Base-by-base conservation (phyloP, 805 yeast genomes). In the Ogataea trehaloabstinens region DNA sequence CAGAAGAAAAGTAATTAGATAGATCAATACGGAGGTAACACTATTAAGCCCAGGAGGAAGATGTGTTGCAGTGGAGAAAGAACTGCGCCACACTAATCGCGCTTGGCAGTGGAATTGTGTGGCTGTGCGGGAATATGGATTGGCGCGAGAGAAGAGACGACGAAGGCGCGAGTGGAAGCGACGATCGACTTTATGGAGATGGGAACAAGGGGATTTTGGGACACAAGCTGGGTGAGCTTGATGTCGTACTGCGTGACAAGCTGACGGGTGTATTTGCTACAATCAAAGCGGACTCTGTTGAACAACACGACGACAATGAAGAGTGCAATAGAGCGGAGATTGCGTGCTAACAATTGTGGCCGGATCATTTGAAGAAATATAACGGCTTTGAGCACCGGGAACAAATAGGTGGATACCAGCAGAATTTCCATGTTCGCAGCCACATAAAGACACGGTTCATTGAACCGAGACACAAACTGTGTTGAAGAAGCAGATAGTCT, bases 241-340 rank as follows among this genome's bases (percentile, higher is more conserved):
- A 57, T 49, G 41, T 79, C 75, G 48, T 72, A 70, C 37, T 71
- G 71, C 11, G 62, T 61, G 31, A 80, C 58, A 6, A 80, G 59
- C 6, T 62, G 50, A 53, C 80, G 72, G 38, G 83, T 78, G 44
- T 73, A 71, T 36, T 70, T 68, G 31, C 77, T 77, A 51, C 76
- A 78, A 52, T 72, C 71, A 51, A 62, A 82, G 57, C 89, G 72
- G 40, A 79, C 55, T 60, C 80, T 80, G 60, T 79, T 65, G 60
- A 83, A 83, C 16, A 71, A 56, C 15, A 73, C 51, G 51, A 78
- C 79, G 16, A 70, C 60, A 1, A 69, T 27, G n/a, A 75, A 54
- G 0, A 78, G 65, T 2, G 66, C 13, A 1, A 74, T 21, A 6
- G 63, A 63, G 34, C 67, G 56, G 1, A 64, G 41, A 13, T 59